These are phyloP conservation scores for Fusarium sp. DNA, from an alignment of 2,329 filamentous ascomycete genomes.

Conservation along the genomic window DNA sequence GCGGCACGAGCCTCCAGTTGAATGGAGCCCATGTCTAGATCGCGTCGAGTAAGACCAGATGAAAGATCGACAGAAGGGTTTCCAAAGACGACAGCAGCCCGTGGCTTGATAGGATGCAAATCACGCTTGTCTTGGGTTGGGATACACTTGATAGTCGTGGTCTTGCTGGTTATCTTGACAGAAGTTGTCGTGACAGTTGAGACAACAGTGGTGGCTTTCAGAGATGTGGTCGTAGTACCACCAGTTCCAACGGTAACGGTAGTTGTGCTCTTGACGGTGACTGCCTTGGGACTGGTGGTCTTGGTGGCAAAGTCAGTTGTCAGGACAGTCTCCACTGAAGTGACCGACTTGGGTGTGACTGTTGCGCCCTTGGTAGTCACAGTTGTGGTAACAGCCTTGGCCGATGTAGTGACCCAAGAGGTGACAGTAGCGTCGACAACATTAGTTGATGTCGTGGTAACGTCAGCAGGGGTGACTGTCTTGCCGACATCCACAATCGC, in stretches of 20 bases:
- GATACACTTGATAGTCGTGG: constrained; percentile 43
- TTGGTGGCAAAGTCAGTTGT: constrained; percentile 36
- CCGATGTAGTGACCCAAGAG: constrained; percentile 32
- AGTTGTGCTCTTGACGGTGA: constrained; percentile 41
- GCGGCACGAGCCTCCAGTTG: constrained; percentile 30
- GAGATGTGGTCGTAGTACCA: constrained; percentile 38
- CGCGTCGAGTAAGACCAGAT: constrained; percentile 24
- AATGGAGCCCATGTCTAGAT: constrained; percentile 23
- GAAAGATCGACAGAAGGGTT: constrained; percentile 26
- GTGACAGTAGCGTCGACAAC: constrained; percentile 34
- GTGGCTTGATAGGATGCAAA: constrained; percentile 9
- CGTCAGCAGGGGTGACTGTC: constrained; percentile 52
- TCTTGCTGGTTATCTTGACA: constrained; percentile 38
- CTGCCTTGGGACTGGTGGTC: constrained; percentile 39
- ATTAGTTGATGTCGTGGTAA: constrained; percentile 43
- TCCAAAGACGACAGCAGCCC: constrained; percentile 31
- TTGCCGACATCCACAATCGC: constrained; percentile 52
- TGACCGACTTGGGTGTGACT: constrained; percentile 47
- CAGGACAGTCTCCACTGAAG: constrained; percentile 23
- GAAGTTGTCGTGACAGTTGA: constrained; percentile 44
- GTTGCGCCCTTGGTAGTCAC: constrained; percentile 37
- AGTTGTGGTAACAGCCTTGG: constrained; percentile 36
- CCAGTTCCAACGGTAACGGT: constrained; percentile 38
- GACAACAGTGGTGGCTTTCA: constrained; percentile 45
- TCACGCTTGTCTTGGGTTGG: constrained; percentile 37